Base-by-base conservation (phyloP, 768 basidiomycete genomes). In the Russula vinacea region DNA sequence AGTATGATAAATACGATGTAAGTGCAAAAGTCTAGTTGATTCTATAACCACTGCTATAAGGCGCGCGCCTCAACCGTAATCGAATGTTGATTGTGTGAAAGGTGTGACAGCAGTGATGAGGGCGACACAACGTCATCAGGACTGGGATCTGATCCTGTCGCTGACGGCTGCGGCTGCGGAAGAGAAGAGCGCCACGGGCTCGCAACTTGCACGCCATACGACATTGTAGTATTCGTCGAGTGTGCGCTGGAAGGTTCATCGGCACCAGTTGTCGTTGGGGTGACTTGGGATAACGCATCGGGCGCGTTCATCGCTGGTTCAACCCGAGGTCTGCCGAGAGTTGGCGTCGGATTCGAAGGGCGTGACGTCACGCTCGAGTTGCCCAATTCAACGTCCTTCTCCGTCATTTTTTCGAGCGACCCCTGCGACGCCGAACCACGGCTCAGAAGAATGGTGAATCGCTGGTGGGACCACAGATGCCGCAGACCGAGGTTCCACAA, bases 261-360 rank as follows among this genome's bases (percentile, higher is more conserved):
- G 44, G 55, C 55, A 19, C 42, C 29, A 10, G 62, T 58, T 16
- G 66, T 65, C 5, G 68, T 67, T 14, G 77, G 79, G 3, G 80
- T 78, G 24, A 80, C 79, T 10, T 80, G 75, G 13, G 80, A 80
- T 67, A 80, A 81, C 2, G 81, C 76, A 37, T 78, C 55, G 13
- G 54, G 67, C 10, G 66, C 77, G 32, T 78, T 75, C 59, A 80
- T 62, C 33, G 74, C 60, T 1, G 79, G 75, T 62, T 82, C 79
- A 6, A 80, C 70, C 0, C 73, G 73, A 13, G 76, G 58, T 56
- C 77, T 79, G 44, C 77, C 32, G 10, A 60, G 76, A 47, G 82
- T 78, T 22, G 84, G 84, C 0, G 83, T 84, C 2, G 85, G 83
- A 62, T 85, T 84, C 47, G 74, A 67, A 5, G 83, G 80, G 33